phyloP scores from a whole-genome alignment of 2,329 filamentous ascomycete genomes.

The Whalleya microplaca region DNA sequence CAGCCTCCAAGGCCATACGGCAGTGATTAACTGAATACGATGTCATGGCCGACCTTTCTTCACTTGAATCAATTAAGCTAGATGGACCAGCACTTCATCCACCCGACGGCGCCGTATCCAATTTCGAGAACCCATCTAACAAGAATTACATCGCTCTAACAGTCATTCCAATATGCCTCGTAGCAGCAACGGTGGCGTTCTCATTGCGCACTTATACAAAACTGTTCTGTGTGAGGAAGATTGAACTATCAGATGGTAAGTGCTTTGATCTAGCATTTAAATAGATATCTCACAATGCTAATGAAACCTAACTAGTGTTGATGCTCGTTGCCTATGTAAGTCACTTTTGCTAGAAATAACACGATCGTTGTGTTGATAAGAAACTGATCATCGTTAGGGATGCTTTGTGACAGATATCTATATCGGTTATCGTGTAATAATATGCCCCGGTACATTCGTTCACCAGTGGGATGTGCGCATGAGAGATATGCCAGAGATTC shows the following conservation, averaged over 20 bases:
- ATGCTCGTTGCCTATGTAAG: constrained; percentile 15
- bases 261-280: neutral
- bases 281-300: constrained; percentile 6
- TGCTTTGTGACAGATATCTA: constrained; percentile 25
- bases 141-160: constrained; percentile 17
- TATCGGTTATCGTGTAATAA: constrained; percentile 18
- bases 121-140: constrained; percentile 29
- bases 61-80: constrained; percentile 1
- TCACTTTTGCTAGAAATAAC: constrained; percentile 3
- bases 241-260: constrained; percentile 28
- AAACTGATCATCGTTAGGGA: constrained; percentile 1
- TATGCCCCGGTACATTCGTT: constrained; percentile 22
- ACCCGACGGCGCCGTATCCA: constrained; percentile 21
- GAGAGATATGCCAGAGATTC: constrained; percentile 14
- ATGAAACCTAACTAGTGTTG: constrained; percentile 11
- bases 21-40: neutral
- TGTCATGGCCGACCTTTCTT: constrained; percentile 16
- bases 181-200: constrained; percentile 14
- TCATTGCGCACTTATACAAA: constrained; percentile 25
- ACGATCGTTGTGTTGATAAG: neutral
- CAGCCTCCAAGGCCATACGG: neutral
- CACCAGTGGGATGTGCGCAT: constrained; percentile 30
- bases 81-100: constrained; percentile 24
- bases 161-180: constrained; percentile 24
- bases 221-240: constrained; percentile 22